phyloP scores from a whole-genome alignment of 805 yeast genomes.

The Starmerella scarabaei region DNA sequence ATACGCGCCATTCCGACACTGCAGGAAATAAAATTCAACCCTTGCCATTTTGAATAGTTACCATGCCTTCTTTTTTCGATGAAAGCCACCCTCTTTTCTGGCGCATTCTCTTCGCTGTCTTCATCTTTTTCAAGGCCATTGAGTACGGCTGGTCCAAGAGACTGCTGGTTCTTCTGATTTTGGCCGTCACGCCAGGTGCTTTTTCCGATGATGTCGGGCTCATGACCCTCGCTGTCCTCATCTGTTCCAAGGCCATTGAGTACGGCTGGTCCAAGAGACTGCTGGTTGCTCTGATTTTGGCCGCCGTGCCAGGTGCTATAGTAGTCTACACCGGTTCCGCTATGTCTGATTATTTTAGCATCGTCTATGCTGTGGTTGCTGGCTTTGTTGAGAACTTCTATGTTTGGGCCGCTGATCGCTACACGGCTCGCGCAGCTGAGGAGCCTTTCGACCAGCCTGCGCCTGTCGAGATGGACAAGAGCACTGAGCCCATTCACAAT shows the following conservation, averaged over 20 bases:
- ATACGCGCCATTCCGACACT: too few species aligned
- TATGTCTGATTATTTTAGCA: neutral
- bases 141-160: neutral
- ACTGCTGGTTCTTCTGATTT: too few species aligned
- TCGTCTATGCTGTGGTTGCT: neutral
- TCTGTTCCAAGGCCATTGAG: neutral
- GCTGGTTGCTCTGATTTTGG: neutral
- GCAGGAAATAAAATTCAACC: too few species aligned
- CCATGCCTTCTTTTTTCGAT: neutral
- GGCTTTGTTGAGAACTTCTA: neutral
- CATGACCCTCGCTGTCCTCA: too few species aligned
- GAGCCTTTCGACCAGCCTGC: neutral
- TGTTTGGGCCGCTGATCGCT: neutral
- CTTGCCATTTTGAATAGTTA: too few species aligned
- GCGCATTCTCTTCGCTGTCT: constrained; percentile 2
- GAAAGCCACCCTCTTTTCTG: constrained; percentile 1
- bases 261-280: neutral
- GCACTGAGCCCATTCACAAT: neutral
- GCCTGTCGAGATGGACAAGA: neutral
- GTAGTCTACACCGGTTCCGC: neutral
- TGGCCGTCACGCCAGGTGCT: too few species aligned
- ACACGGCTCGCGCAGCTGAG: neutral
- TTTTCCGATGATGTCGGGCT: too few species aligned
- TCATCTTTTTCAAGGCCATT: neutral
- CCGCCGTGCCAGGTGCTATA: neutral